These are phyloP conservation scores for Penicillium brasilianum DNA, from an alignment of 2,329 filamentous ascomycete genomes.

Conservation along the genomic window DNA sequence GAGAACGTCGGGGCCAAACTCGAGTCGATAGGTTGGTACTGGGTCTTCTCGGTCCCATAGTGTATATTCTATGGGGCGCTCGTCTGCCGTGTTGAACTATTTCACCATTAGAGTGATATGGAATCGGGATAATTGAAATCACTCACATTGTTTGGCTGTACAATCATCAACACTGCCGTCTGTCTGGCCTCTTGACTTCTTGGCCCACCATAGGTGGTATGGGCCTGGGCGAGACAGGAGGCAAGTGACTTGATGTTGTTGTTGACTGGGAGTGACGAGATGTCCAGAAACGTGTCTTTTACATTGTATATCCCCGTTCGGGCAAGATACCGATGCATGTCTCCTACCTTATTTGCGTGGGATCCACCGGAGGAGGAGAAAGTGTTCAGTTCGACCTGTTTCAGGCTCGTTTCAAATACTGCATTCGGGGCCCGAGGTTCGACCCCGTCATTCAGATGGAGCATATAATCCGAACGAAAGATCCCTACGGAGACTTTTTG, in stretches of 20 bases:
- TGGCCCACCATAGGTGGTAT: constrained; percentile 39
- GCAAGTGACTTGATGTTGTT: constrained; percentile 40
- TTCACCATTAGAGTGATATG: not conserved
- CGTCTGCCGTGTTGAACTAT: constrained; percentile 52
- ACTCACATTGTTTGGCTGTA: constrained; percentile 47
- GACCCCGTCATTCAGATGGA: constrained; percentile 31
- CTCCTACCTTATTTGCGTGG: constrained; percentile 47
- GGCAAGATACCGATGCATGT: constrained; percentile 49
- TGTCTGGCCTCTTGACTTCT: constrained; percentile 17
- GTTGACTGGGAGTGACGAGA: constrained; percentile 38
- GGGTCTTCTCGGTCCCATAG: constrained; percentile 41
- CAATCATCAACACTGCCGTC: constrained; percentile 50
- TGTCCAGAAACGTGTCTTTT: constrained; percentile 8
- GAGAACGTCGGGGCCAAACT: constrained; percentile 42
- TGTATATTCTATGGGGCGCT: constrained; percentile 53
- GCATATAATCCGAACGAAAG: constrained; percentile 55
- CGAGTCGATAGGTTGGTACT: constrained; percentile 45
- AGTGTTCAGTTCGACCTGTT: constrained; percentile 55
- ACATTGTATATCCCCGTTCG: constrained; percentile 32
- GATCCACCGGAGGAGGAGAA: constrained; percentile 50
- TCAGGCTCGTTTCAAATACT: constrained; percentile 32
- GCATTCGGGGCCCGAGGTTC: not conserved
- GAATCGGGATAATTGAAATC: not conserved
- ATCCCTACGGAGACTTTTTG: constrained; percentile 46
- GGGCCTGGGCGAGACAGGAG: constrained; percentile 39